Base-by-base conservation (phyloP, 768 basidiomycete genomes). In the Boletus eberwhitei region DNA sequence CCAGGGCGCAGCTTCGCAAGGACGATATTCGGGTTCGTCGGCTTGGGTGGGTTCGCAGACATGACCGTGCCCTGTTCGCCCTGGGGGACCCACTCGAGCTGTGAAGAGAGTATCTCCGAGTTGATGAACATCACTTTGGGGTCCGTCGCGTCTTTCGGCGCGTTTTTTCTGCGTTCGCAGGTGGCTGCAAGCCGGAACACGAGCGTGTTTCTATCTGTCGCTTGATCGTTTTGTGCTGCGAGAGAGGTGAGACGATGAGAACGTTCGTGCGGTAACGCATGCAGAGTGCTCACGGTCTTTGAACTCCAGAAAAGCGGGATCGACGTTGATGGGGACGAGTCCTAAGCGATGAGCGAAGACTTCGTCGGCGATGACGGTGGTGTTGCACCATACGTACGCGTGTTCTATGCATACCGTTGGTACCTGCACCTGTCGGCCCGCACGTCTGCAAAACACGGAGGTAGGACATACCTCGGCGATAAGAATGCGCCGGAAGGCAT, bases 341-440 rank as follows among this genome's bases (percentile, higher is more conserved):
- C 97, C 97, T 4, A 99, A 67, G n/a, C 97, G 83, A 37, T 96
- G 93, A 4, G 93, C 80, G 21, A 99, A 78, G 3, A 99, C 86
- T 71, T 99, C 97, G 70, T 98, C 96, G 39, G 85, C 90, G 50
- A 99, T 84, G 60, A 98, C 89, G 3, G 86, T 86, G 0, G 93
- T 98, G 74, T 99, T 99, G 73, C 96, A 87, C 85, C 87, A 98
- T 2, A 94, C 78, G 69, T 92, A 98, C 6, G 91, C 91, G 58
- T 87, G 78, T 66, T 98, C 97, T 48, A 98, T 87, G 40, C 88
- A 90, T 26, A 98, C 76, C 2, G 92, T 89, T 0, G 96, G 97
- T 0, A 98, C 90, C 93, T 95, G 63, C 21, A 36, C 17, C 16
- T 2, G 49, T 56, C 52, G 53, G 35, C 35, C 40, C 2, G 50